Evolutionary conservation across 2,329 filamentous ascomycete species (phyloP), one percentile per base, ranked within the genome.

Genomic region (Diaporthe eres): DNA sequence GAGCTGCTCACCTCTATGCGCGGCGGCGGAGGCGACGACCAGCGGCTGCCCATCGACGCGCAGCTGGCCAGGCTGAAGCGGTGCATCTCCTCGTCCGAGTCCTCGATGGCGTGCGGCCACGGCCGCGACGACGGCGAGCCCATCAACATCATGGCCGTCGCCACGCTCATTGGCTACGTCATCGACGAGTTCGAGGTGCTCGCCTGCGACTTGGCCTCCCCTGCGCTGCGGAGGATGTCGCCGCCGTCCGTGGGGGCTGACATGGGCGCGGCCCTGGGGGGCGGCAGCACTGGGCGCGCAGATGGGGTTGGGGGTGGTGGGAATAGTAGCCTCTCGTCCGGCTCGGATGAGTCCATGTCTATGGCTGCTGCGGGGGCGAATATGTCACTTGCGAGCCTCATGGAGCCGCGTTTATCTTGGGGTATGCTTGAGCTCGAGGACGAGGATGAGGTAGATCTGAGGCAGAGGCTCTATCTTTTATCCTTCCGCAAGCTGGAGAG

Each of bases 151-250:
- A 72, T 72, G 70, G 55, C 70, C 28, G 55, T 72, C 13, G 42
- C 70, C 22, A 61, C 57, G 70, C 57, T 72, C 8, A 72, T 72
- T 28, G 70, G 70, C 3, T 61, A 51, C 28, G 70, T 72, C 31
- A 61, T 72, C 31, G 58, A 61, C 55, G 70, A 61, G 57, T 72
- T 72, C n/a, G 70, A 72, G 57, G 39, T 61, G 57, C 55, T 72
- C 7, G 70, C 70, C 22, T 25, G 42, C 22, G 70, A 61, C 19
- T 17, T 65, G 0, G 25, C 49, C 17, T n/a, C 42, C 8, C 61
- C 61, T 2, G 61, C 25, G 25, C 42, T 47, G 61, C 61, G 42
- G 13, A 65, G 19, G 25, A 44, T 28, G 39, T 31, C 53, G 5
- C 53, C 44, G 7, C 17, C 44, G 6, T 7, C 25, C 25, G 25